These are phyloP conservation scores for Candida lessepsii DNA, from an alignment of 805 yeast species.

Conservation along the genomic window DNA sequence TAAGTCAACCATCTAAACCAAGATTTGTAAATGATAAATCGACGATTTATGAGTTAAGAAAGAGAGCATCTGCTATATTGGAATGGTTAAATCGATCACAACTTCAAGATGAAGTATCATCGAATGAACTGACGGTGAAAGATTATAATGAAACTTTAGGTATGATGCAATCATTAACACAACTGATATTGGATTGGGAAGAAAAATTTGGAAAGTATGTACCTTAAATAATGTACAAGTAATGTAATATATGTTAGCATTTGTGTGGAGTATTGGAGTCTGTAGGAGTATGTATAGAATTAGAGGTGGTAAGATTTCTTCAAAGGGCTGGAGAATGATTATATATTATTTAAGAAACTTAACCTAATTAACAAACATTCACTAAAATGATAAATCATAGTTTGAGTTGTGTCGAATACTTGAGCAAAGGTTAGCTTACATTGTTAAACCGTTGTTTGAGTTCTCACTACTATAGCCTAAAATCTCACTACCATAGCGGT, in stretches of 20 bases:
- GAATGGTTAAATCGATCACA: conserved; percentile 91
- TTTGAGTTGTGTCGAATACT: background rate
- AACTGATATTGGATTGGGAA: conserved; percentile 76
- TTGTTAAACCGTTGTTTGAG: too few relatives aligned
- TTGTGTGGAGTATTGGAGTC: too few relatives aligned
- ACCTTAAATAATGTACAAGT: too few relatives aligned
- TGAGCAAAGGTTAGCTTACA: too few relatives aligned
- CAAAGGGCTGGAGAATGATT: too few relatives aligned
- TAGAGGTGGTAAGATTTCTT: too few relatives aligned
- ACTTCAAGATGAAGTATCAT: conserved; percentile 59
- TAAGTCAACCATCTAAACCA: conserved; percentile 77
- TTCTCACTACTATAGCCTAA: too few relatives aligned
- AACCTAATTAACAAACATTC: too few relatives aligned
- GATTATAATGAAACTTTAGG: conserved; percentile 59
- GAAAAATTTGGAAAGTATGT: conserved; percentile 59
- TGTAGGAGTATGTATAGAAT: too few relatives aligned
- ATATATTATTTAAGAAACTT: too few relatives aligned
- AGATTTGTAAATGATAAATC: conserved; percentile 76
- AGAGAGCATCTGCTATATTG: conserved; percentile 83
- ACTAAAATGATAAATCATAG: background rate
- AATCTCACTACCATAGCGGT: too few relatives aligned
- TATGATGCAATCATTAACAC: conserved; percentile 71
- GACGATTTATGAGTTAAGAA: conserved; percentile 78
- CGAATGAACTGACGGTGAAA: conserved; percentile 46
- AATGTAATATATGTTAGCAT: too few relatives aligned